phyloP scores from a whole-genome alignment of 148 eudicot species.

The Oxyria digyna region DNA sequence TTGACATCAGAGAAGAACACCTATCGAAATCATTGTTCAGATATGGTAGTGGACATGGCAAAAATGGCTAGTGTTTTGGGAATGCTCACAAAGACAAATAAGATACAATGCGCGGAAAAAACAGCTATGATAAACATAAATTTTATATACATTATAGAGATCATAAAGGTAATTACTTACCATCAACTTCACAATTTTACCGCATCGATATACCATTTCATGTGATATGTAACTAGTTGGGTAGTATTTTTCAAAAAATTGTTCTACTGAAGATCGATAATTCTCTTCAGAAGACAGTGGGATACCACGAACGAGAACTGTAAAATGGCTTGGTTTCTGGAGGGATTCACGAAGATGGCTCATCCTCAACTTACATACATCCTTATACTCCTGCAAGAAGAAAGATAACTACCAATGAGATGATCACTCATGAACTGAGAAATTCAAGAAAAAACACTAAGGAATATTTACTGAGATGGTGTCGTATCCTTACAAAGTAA shows the following conservation, averaged over 20 bases:
- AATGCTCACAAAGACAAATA: background rate
- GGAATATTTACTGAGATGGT: background rate
- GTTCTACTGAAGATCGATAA: conserved; percentile 41
- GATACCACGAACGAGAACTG: conserved; percentile 81
- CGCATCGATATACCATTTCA: conserved; percentile 65
- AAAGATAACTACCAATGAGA: background rate
- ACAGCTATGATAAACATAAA: background rate
- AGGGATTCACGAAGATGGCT: conserved; percentile 39
- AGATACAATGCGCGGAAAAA: background rate
- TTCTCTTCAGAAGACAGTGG: conserved; percentile 71
- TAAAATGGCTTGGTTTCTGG: conserved; percentile 49
- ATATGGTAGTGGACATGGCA: background rate
- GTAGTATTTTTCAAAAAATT: conserved; percentile 47
- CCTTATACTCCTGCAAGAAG: conserved; percentile 53
- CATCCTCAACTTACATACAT: conserved; percentile 52
- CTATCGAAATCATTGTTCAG: background rate
- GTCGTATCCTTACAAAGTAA: conserved; percentile 64
- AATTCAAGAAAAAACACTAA: background rate
- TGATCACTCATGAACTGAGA: background rate
- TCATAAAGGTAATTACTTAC: conserved; percentile 26
- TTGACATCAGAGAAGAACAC: background rate
- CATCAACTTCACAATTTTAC: conserved; percentile 67
- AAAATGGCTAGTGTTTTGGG: background rate
- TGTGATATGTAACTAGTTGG: conserved; percentile 69
- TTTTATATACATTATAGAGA: background rate